Percentiles rank a stretch among this genome's conserved stretches.
These are phyloP conservation scores for Thielaviopsis musarum DNA, from an alignment of 2,329 filamentous ascomycete genomes.

Conservation along the genomic window DNA sequence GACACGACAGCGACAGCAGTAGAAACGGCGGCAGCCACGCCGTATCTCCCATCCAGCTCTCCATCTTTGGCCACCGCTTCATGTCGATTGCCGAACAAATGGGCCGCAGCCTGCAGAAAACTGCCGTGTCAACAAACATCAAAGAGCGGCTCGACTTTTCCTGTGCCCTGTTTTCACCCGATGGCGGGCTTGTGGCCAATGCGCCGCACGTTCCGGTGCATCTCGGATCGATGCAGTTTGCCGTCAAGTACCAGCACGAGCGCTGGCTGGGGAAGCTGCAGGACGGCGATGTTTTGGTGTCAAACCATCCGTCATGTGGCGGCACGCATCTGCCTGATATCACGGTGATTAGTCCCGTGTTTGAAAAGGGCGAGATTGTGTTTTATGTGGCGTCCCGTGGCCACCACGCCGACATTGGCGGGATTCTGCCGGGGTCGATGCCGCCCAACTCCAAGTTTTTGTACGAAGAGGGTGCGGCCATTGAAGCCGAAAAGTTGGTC, in stretches of 20 bases:
- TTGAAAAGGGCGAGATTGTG: conserved; percentile 48
- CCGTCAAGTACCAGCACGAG: conserved; percentile 58
- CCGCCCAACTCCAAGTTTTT: conserved; percentile 53
- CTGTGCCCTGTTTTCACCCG: conserved; percentile 62
- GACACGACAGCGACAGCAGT: not conserved
- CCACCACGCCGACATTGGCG: conserved; percentile 74
- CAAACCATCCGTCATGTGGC: conserved; percentile 70
- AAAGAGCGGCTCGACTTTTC: conserved; percentile 72
- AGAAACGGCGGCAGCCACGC: not conserved
- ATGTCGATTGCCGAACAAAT: conserved; percentile 80
- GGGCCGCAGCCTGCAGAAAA: conserved; percentile 66
- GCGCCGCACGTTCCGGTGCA: conserved; percentile 69
- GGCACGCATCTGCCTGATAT: conserved; percentile 74
- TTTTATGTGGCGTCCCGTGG: conserved; percentile 71
- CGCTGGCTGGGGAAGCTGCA: conserved; percentile 67
- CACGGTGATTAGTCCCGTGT: conserved; percentile 64
- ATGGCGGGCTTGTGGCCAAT: conserved; percentile 61
- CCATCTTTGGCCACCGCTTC: conserved; percentile 67
- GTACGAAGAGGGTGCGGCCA: conserved; percentile 45
- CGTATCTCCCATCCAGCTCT: conserved; percentile 56
- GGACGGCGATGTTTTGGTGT: conserved; percentile 65
- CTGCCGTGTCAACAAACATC: conserved; percentile 64
- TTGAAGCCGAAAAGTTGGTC: conserved; percentile 52
- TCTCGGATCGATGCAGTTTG: conserved; percentile 68
- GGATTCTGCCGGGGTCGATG: conserved; percentile 68